Conservation (phyloP, 495 filamentous ascomycete genomes). For the Aspergillus carlsbadensis region DNA sequence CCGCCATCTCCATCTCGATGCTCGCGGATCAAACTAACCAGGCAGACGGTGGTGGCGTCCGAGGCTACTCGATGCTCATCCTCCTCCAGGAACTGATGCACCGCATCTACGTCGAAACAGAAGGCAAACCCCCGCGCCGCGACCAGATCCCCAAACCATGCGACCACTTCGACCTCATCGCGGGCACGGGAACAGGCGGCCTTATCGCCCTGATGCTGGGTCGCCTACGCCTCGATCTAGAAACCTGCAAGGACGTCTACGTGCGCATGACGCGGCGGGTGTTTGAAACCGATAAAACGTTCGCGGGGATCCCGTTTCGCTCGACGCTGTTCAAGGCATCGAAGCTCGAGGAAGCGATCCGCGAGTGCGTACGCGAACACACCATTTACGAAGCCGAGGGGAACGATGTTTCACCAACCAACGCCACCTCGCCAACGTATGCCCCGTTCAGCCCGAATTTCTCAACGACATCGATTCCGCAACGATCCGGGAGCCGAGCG, state of each 20-base stretch:
- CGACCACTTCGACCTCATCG: slow-evolving; percentile 97
- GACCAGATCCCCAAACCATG: slow-evolving; percentile 94
- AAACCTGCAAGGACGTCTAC: slow-evolving; percentile 95
- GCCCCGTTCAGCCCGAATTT: slow-evolving; percentile 33
- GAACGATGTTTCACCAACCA: slow-evolving; percentile 53
- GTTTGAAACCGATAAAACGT: slow-evolving; percentile 97
- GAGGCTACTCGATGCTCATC: slow-evolving; percentile 95
- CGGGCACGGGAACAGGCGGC: slow-evolving; percentile 91
- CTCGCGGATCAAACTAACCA: slow-evolving; percentile 15
- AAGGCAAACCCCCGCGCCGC: slow-evolving; percentile 78
- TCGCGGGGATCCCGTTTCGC: slow-evolving; percentile 89
- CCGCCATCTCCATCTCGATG: neutral
- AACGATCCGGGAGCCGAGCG: slow-evolving; percentile 45
- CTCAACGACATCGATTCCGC: slow-evolving; percentile 30
- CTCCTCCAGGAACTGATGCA: slow-evolving; percentile 97
- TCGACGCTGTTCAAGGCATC: slow-evolving; percentile 96
- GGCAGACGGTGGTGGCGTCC: slow-evolving; percentile 90
- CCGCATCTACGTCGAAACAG: slow-evolving; percentile 78
- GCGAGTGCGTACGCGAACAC: slow-evolving; percentile 82
- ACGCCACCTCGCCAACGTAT: slow-evolving; percentile 37
- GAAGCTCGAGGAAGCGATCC: slow-evolving; percentile 91
- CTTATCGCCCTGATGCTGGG: slow-evolving; percentile 97
- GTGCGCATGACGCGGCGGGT: slow-evolving; percentile 90
- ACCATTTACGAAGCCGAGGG: slow-evolving; percentile 79
- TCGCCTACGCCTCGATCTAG: slow-evolving; percentile 83